Evolutionary conservation across 768 basidiomycete genomes (phyloP), one percentile per base, ranked within the genome.

Genomic region (Pleurotus ostreatus): DNA sequence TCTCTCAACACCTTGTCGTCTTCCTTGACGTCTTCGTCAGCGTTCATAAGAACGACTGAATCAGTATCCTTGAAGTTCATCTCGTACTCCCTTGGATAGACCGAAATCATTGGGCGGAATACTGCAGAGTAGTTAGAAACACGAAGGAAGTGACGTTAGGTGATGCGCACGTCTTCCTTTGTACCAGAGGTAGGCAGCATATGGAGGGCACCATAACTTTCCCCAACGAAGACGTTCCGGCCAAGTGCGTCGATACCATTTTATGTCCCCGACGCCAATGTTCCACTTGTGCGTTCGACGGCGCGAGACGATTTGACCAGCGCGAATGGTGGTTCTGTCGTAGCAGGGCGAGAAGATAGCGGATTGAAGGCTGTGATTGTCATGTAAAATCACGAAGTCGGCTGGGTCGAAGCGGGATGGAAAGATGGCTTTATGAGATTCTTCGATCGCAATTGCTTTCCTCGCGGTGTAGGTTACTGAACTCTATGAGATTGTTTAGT

Each of bases 371-470:
- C 70, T 65, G 30, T 65, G 61, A 54, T 74, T 73, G 39, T 75
- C 78, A 60, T 83, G 83, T 53, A 86, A 69, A 54, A 86, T 69
- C 23, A 86, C 78, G 51, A 86, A 83, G 66, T 86, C 80, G 6
- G 84, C 82, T 18, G 67, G 70, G 60, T 77, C 75, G 25, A 55
- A 13, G 9, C 43, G 54, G 13, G 54, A 30, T 26, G 77, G 72
- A 43, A 70, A 62, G 3, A 84, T 70, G 54, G 67, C 65, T 55
- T 46, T 49, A 48, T 65, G 60, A 37, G 65, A 59, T 26, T 60
- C 59, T 22, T 55, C 52, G 18, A 65, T 54, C 5, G 78, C 80
- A 39, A 85, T 75, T 2, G 76, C 84, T 25, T 63, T 67, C 65
- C 80, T 82, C n/a, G 81, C 77, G 15, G 74, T 77, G 56, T 71